Conservation (phyloP, 768 basidiomycete genomes). For the Tricholoma sp. region DNA sequence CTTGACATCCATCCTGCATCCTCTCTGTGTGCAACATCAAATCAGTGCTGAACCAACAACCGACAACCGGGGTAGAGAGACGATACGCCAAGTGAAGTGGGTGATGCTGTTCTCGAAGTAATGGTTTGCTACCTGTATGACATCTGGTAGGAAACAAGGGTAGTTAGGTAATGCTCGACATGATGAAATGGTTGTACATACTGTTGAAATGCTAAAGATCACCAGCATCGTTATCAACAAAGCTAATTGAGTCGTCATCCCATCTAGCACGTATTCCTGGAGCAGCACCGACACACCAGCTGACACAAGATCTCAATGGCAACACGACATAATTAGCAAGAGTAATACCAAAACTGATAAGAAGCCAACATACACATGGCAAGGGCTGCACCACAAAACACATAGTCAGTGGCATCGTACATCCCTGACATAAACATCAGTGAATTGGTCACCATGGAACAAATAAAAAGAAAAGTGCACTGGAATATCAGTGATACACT, state of each 20-base stretch:
- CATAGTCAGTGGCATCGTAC: background rate
- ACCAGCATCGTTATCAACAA: slow-evolving; percentile 62
- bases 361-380: slow-evolving; percentile 49
- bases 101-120: slow-evolving; percentile 91
- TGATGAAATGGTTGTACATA: slow-evolving; percentile 27
- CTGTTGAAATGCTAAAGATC: slow-evolving; percentile 73
- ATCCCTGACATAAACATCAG: background rate
- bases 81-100: slow-evolving; percentile 82
- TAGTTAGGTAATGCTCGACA: background rate
- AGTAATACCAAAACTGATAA: background rate
- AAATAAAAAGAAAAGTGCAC: background rate
- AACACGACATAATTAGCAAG: background rate
- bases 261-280: slow-evolving; percentile 66
- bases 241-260: slow-evolving; percentile 54
- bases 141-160: slow-evolving; percentile 39
- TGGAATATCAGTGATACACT: background rate
- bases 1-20: slow-evolving; percentile 83
- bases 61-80: background rate
- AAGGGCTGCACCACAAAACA: slow-evolving; percentile 49
- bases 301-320: slow-evolving; percentile 47
- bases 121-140: slow-evolving; percentile 85
- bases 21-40: slow-evolving; percentile 41
- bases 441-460: background rate
- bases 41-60: background rate
- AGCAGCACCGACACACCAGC: slow-evolving; percentile 56